Conservation (phyloP, 345 rosid genomes). For the Aquilaria sinensis region DNA sequence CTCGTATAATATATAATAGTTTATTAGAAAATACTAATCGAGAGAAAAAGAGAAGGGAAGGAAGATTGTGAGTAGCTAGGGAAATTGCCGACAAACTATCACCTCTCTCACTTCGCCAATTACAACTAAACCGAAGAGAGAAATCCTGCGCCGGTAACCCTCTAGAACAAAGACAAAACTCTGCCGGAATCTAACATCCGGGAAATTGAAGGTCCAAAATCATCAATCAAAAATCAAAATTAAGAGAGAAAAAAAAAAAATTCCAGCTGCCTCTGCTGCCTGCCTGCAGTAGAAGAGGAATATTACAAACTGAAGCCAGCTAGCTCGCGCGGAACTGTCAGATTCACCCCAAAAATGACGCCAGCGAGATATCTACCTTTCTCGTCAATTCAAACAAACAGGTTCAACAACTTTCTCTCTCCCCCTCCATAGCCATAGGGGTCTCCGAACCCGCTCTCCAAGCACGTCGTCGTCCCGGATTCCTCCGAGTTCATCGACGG, state of each 20-base stretch:
- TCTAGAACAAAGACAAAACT: slow-evolving; percentile 27
- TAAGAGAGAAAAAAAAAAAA: not conserved
- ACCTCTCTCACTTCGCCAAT: slow-evolving; percentile 39
- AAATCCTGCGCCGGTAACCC: slow-evolving; percentile 48
- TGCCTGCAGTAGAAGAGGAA: not conserved
- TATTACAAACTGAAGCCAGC: slow-evolving; percentile 3
- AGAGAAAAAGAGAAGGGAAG: not conserved
- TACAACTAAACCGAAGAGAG: slow-evolving; percentile 19
- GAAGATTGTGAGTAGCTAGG: not conserved
- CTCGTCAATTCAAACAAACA: slow-evolving; percentile 36
- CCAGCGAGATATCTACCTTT: not conserved
- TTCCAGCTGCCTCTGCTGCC: not conserved
- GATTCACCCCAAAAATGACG: slow-evolving; percentile 14
- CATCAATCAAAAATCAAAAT: not conserved
- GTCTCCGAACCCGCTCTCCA: slow-evolving; percentile 38
- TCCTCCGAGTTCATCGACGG: slow-evolving; percentile 93
- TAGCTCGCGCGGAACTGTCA: slow-evolving; percentile 10
- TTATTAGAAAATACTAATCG: not conserved
- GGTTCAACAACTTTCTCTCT: slow-evolving; percentile 27
- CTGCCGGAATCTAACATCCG: slow-evolving; percentile 38
- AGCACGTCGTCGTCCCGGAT: slow-evolving; percentile 67
- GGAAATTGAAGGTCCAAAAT: slow-evolving; percentile 14
- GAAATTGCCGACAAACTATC: slow-evolving; percentile 38
- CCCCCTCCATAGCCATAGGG: slow-evolving; percentile 26
- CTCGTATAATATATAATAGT: not conserved